Conservation (phyloP, 345 rosid genomes). For the Gossypium herbaceum region DNA sequence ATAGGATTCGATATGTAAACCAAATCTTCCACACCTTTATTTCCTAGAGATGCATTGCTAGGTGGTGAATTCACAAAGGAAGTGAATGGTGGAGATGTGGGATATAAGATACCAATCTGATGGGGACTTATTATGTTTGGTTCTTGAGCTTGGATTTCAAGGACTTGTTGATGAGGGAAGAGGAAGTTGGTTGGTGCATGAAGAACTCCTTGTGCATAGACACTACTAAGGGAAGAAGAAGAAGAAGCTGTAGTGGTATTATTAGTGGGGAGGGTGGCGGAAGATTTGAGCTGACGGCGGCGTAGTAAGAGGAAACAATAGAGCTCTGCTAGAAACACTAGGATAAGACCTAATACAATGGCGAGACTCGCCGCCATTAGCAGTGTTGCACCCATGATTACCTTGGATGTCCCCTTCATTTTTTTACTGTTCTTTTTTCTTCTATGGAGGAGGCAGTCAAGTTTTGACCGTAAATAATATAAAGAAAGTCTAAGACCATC, state of each 20-base stretch:
- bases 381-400: constrained; percentile 83
- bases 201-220: constrained; percentile 62
- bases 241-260: constrained; percentile 16
- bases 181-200: constrained; percentile 55
- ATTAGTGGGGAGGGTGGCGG: constrained; percentile 6
- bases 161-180: constrained; percentile 34
- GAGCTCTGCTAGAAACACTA: constrained; percentile 76
- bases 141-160: constrained; percentile 25
- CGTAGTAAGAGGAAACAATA: constrained; percentile 75
- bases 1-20: constrained; percentile 86
- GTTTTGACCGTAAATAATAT: constrained; percentile 2
- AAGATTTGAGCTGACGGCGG: constrained; percentile 29
- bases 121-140: constrained; percentile 29
- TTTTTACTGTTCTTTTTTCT: not conserved
- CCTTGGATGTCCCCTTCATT: constrained; percentile 74
- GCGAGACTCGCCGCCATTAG: constrained; percentile 71
- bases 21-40: constrained; percentile 26
- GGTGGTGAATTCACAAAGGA: constrained; percentile 6
- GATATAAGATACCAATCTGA: constrained; percentile 30
- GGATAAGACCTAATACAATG: constrained; percentile 62
- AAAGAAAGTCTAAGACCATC: not conserved
- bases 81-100: constrained; percentile 27
- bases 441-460: not conserved
- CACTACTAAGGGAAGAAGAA: constrained; percentile 36
- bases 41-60: not conserved